Evolutionary conservation across 306 rosid species (phyloP).

Genomic region (Lathyrus oleraceus): DNA sequence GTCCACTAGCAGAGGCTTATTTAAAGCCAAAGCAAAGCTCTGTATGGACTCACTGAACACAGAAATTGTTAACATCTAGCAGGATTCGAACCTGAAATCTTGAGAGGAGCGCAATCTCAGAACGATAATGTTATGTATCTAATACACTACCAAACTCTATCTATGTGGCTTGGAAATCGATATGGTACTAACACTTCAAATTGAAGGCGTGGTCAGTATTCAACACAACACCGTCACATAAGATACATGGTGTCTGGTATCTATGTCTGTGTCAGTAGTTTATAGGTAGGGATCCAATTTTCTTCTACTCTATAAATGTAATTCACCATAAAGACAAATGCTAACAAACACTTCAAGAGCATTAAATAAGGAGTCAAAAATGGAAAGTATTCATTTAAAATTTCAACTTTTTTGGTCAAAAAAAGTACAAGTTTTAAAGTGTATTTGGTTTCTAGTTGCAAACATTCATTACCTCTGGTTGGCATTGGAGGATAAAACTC

Average conservation of each 20-base stretch:
- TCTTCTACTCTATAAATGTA: background rate
- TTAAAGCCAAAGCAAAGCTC: too few species aligned
- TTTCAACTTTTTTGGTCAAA: background rate
- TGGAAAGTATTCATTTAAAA: background rate
- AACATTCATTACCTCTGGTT: slow-evolving; percentile 62
- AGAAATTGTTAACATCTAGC: too few species aligned
- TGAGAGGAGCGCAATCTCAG: too few species aligned
- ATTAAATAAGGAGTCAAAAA: background rate
- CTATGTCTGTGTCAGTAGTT: too few species aligned
- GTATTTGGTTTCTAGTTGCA: background rate
- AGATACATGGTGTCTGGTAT: background rate
- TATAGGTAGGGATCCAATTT: background rate
- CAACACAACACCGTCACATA: background rate
- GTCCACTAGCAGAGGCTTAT: too few species aligned
- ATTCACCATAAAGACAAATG: background rate
- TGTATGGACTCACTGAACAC: too few species aligned
- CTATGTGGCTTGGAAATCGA: too few species aligned
- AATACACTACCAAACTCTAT: background rate
- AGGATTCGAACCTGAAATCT: too few species aligned
- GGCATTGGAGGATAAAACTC: slow-evolving; percentile 67
- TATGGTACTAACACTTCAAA: background rate
- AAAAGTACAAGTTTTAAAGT: background rate
- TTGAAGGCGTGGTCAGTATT: background rate
- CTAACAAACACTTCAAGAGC: background rate
- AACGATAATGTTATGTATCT: background rate